phyloP scores from a whole-genome alignment of 129 eudicot species.

The Sambucus nigra region DNA sequence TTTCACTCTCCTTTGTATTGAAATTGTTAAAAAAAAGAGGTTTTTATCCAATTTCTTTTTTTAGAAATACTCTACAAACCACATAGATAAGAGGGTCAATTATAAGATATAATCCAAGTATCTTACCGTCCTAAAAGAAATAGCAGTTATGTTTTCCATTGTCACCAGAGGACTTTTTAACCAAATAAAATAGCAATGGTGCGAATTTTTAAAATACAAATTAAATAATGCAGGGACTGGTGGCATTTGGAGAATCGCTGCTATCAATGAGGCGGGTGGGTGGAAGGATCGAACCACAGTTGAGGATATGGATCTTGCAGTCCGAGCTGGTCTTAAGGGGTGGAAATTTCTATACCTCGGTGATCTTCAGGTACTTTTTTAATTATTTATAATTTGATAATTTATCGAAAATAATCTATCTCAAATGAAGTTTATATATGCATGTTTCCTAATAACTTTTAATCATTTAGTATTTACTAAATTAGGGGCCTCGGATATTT shows the following conservation, averaged over 20 bases:
- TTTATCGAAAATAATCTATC: no score
- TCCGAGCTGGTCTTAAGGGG: constrained; percentile 34
- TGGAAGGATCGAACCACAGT: constrained; percentile 50
- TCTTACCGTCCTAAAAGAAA: no score
- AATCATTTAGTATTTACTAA: not conserved
- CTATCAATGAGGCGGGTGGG: constrained; percentile 39
- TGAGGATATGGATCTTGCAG: constrained; percentile 48
- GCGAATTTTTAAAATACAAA: no score
- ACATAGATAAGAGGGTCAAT: not conserved
- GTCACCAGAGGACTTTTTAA: not conserved
- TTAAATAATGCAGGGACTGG: constrained; percentile 19
- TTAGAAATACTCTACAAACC: not conserved
- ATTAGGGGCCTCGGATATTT: no score
- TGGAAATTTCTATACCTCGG: constrained; percentile 42
- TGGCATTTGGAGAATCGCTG: constrained; percentile 35
- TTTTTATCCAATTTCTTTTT: not conserved
- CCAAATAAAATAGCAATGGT: not conserved
- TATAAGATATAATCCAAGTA: no score
- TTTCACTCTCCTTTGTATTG: constrained; percentile 9
- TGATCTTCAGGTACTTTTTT: constrained; percentile 24
- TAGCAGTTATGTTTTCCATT: not conserved
- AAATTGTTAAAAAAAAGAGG: not conserved
- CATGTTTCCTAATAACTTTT: no score
- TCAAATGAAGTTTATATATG: no score
- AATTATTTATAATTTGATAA: no score